Evolutionary conservation across 345 rosid genomes (phyloP), one percentile per base, ranked within the genome.

Genomic region (Cardamine resedifolia): DNA sequence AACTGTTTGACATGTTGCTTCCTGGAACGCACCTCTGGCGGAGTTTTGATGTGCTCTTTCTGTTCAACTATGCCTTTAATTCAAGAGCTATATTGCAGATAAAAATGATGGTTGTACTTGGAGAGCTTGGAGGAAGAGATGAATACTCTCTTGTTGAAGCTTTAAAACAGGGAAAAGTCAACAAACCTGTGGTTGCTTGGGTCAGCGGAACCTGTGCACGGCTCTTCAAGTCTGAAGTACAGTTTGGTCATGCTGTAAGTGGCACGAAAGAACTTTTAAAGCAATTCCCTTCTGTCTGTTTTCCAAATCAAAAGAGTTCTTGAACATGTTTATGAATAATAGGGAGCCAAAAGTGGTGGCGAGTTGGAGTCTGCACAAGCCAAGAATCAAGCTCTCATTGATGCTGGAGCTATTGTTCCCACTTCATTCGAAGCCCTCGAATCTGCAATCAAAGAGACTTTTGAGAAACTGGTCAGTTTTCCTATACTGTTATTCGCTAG

Each of bases 291-390:
- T 63, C 26, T 76, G 18, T 56, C 19, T 27, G 15, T 15, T 36
- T 31, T 28, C 8, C 23, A 14, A 8, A 15, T 65, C 10, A 18
- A 66, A 80, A 28, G 66, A 38, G 44, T 61, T 63, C 50, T 63
- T 64, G 18, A 51, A 48, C 44, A 21, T 68, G 73, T 44, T 71
- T 31, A 16, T 58, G 67, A 74, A 69, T 76, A 74, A 69, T 76
- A 95, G 99, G 99, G 99, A 10, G 99, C 99, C 73, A 95, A 95
- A 86, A 95, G 98, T 82, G 99, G 98, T 15, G 96, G 91, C 7
- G 99, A 91, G 82, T 74, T 95, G 94, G 99, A 95, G 76, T 95
- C 99, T 38, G 99, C 99, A 61, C 99, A 95, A 81, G 99, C 92
- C 23, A 95, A 95, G 88, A 95, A 95, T 79, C 94, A 95, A 85